A percentile compares a stretch with the other conserved stretches of the same genome.
phyloP scores from a whole-genome alignment of 331 rosid species.

The Erythrophleum ivorense region DNA sequence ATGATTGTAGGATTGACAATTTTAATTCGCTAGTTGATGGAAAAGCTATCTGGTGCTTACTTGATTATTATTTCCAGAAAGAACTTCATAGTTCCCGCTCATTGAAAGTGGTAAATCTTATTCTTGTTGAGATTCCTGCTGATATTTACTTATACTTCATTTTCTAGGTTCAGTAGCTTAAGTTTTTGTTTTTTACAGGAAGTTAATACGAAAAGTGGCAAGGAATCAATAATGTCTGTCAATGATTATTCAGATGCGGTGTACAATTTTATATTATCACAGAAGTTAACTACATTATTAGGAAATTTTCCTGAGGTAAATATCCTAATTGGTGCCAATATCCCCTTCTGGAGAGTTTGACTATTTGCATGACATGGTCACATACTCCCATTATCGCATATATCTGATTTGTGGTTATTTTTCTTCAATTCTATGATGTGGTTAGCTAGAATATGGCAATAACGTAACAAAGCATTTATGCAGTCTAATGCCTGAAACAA shows the following conservation, averaged over 20 bases:
- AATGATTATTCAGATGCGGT: conserved; percentile 79
- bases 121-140: conserved; percentile 36
- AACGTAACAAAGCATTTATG: neutral
- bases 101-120: conserved; percentile 64
- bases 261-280: conserved; percentile 85
- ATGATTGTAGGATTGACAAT: conserved; percentile 61
- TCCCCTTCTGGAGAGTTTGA: conserved; percentile 29
- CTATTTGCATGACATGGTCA: conserved; percentile 16
- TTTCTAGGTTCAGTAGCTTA: conserved; percentile 27
- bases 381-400: neutral
- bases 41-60: conserved; percentile 97
- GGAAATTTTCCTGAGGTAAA: conserved; percentile 97
- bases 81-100: conserved; percentile 71
- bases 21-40: conserved; percentile 84
- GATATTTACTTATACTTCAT: conserved; percentile 20
- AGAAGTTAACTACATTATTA: conserved; percentile 69
- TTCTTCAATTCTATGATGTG: neutral
- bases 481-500: neutral
- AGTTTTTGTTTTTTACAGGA: conserved; percentile 53
- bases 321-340: conserved; percentile 14
- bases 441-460: neutral
- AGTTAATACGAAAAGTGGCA: conserved; percentile 46
- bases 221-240: conserved; percentile 73
- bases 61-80: conserved; percentile 84
- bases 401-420: neutral